These are phyloP conservation scores for Nigrograna mackinnonii DNA, from an alignment of 2,329 filamentous ascomycete genomes.

Conservation along the genomic window DNA sequence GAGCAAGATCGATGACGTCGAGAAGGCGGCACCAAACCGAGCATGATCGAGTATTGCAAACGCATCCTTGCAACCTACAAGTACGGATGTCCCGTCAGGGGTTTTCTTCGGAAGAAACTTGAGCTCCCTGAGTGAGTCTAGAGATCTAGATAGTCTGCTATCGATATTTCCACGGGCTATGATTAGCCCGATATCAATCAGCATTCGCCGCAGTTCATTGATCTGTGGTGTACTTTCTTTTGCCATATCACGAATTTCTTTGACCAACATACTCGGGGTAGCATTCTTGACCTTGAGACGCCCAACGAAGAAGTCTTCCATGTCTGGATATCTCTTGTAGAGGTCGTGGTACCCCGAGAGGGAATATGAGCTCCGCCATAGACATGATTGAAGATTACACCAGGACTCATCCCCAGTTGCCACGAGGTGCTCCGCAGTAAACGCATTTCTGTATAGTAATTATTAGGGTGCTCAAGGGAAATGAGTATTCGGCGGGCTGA, in stretches of 20 bases:
- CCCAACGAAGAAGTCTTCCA: constrained; percentile 9
- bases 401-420: constrained; percentile 8
- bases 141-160: constrained; percentile 2
- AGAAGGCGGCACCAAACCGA: constrained; percentile 15
- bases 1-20: constrained; percentile 8
- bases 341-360: constrained; percentile 14
- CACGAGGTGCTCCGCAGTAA: constrained; percentile 6
- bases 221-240: constrained; percentile 6
- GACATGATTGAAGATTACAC: constrained; percentile 12
- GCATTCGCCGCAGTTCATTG: constrained; percentile 7
- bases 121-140: constrained; percentile 10
- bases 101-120: constrained; percentile 16
- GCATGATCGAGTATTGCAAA: constrained; percentile 19
- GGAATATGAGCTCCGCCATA: constrained; percentile 16
- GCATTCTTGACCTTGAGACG: constrained; percentile 15
- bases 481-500: no score
- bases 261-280: constrained; percentile 15
- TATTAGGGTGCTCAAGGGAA: no score
- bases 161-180: constrained; percentile 9
- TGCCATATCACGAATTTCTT: constrained; percentile 15
- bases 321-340: constrained; percentile 8
- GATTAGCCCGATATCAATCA: constrained; percentile 18
- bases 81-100: constrained; percentile 1
- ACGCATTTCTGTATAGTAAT: constrained; percentile 8
- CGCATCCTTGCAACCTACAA: constrained; percentile 13